Conservation (phyloP, 2,329 filamentous ascomycete genomes). For the Alternaria metachromatica region DNA sequence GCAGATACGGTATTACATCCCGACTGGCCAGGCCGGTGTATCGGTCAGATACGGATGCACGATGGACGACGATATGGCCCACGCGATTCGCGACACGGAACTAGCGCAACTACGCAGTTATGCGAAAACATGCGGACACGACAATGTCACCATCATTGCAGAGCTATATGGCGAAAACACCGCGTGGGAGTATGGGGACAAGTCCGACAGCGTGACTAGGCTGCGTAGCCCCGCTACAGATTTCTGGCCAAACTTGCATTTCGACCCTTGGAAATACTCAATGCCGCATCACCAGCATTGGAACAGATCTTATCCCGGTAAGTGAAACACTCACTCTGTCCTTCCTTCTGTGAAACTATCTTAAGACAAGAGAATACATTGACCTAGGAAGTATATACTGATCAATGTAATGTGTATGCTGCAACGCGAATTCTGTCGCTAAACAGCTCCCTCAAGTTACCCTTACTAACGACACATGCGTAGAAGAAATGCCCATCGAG, state of each 20-base stretch:
- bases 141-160: not conserved
- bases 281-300: not conserved
- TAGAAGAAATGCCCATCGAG: not conserved
- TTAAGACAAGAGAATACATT: not conserved
- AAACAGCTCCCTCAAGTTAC: not conserved
- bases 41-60: not conserved
- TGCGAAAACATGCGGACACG: not conserved
- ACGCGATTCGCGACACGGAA: not conserved
- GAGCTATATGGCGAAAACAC: slow-evolving; percentile 7
- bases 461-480: not conserved
- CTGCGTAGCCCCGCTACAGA: slow-evolving; percentile 2
- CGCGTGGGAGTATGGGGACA: not conserved
- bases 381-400: not conserved
- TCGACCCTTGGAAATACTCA: not conserved
- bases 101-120: not conserved
- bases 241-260: slow-evolving; percentile 5
- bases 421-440: not conserved
- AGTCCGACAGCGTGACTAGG: not conserved
- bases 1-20: slow-evolving; percentile 5
- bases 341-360: not conserved
- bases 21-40: not conserved
- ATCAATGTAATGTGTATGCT: not conserved
- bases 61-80: not conserved
- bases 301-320: not conserved
- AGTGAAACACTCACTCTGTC: not conserved